Percentiles rank a stretch among this genome's conserved stretches.
phyloP scores from a whole-genome alignment of 495 filamentous ascomycete species.

The Chaetomium cochliodes region DNA sequence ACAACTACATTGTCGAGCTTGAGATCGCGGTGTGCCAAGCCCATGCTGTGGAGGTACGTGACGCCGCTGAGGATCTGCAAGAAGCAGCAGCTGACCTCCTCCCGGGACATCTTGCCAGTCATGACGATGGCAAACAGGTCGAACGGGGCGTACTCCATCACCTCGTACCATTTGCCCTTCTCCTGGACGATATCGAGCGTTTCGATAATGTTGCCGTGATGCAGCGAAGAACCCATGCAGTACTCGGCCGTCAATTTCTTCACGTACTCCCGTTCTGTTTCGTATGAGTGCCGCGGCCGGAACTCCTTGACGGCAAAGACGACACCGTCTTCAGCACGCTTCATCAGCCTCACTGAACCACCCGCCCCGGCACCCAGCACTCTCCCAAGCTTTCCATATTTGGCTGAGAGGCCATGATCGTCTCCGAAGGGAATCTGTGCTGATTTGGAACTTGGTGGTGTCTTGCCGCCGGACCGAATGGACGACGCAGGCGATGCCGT shows the following conservation, averaged over 20 bases:
- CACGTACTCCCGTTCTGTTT: conserved; percentile 89
- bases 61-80: conserved; percentile 94
- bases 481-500: conserved; percentile 58
- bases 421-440: conserved; percentile 86
- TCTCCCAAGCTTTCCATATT: conserved; percentile 93
- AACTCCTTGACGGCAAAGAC: conserved; percentile 99
- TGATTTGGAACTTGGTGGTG: conserved; percentile 56
- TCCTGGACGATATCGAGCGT: conserved; percentile 96
- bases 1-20: conserved; percentile 99
- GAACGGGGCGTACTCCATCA: conserved; percentile 99
- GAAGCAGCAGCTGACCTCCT: conserved; percentile 87
- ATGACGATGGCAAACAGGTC: conserved; percentile 98
- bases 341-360: conserved; percentile 92
- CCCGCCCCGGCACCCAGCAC: conserved; percentile 93
- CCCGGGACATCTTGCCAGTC: conserved; percentile 95
- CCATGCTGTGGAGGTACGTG: conserved; percentile 97
- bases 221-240: conserved; percentile 93
- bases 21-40: conserved; percentile 90
- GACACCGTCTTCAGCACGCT: conserved; percentile 80
- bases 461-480: conserved; percentile 53
- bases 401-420: conserved; percentile 84
- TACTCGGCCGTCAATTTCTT: conserved; percentile 99
- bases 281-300: conserved; percentile 86
- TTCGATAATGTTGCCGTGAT: conserved; percentile 98
- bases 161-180: conserved; percentile 93